Evolutionary conservation across 208 protist species (phyloP).

Genomic region (Crithidia sp.): DNA sequence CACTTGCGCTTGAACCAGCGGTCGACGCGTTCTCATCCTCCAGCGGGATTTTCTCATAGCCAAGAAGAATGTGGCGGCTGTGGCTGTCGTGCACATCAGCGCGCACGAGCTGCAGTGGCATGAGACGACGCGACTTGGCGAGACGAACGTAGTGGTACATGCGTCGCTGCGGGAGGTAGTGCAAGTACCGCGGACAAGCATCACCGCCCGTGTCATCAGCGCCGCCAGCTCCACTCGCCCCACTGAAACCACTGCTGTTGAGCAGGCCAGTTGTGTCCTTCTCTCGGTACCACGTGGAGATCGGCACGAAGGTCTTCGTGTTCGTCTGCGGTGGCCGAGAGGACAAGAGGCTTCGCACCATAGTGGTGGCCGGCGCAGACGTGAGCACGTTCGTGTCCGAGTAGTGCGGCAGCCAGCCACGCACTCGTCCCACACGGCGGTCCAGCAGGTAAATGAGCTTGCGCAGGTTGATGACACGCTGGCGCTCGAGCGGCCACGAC

Average conservation of each 20-base stretch:
- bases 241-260: too few species aligned
- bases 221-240: conserved; percentile 1
- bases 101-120: conserved; percentile 70
- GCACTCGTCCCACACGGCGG: conserved; percentile 57
- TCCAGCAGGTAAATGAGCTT: conserved; percentile 84
- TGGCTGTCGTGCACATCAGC: conserved; percentile 36
- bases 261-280: neutral
- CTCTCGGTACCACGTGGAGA: conserved; percentile 24
- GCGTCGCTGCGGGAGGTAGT: conserved; percentile 36
- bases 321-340: neutral
- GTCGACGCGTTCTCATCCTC: neutral
- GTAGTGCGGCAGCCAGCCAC: conserved; percentile 81
- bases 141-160: conserved; percentile 73
- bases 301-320: neutral
- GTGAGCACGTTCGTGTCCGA: conserved; percentile 64
- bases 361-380: neutral
- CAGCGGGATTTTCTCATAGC: conserved; percentile 56
- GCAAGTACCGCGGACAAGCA: conserved; percentile 34
- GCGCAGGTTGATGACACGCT: conserved; percentile 70
- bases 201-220: conserved; percentile 7
- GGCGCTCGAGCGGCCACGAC: conserved; percentile 71
- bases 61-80: conserved; percentile 72
- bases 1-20: neutral
- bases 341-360: neutral
- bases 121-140: conserved; percentile 55